phyloP scores from a whole-genome alignment of 352 stramenopile genomes.

The Globisporangium canariense region DNA sequence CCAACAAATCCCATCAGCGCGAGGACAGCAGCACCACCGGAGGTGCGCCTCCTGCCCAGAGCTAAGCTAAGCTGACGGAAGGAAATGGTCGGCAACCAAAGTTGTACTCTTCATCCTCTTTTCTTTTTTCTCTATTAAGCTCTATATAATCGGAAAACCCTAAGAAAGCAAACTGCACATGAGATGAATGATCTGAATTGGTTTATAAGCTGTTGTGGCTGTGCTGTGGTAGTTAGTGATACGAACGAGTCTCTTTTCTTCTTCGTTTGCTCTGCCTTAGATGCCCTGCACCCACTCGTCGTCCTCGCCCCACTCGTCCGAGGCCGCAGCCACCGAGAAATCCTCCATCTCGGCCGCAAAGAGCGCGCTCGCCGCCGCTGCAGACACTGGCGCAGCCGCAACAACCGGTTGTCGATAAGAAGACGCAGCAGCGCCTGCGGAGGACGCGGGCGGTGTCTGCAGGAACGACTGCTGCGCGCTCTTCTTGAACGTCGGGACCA shows the following conservation, averaged over 20 bases:
- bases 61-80: constrained; percentile 1
- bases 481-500: constrained; percentile 79
- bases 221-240: background rate
- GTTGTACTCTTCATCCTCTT: background rate
- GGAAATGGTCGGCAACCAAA: background rate
- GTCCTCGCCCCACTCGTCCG: constrained; percentile 72
- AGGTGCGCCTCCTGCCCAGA: background rate
- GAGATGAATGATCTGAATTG: background rate
- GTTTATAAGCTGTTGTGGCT: background rate
- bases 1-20: constrained; percentile 12
- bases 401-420: constrained; percentile 22
- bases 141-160: background rate
- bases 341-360: constrained; percentile 74
- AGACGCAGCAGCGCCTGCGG: constrained; percentile 4
- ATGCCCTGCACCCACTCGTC: constrained; percentile 82
- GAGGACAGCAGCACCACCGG: background rate
- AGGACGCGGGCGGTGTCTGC: constrained; percentile 12
- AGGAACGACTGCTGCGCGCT: constrained; percentile 32
- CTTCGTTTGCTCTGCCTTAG: constrained; percentile 17
- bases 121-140: background rate
- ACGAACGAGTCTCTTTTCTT: background rate
- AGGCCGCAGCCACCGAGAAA: constrained; percentile 30
- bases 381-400: constrained; percentile 10
- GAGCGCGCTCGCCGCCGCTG: constrained; percentile 40
- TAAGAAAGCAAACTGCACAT: background rate